Conservation (phyloP, 768 basidiomycete genomes). For the Chalciporus chontae region DNA sequence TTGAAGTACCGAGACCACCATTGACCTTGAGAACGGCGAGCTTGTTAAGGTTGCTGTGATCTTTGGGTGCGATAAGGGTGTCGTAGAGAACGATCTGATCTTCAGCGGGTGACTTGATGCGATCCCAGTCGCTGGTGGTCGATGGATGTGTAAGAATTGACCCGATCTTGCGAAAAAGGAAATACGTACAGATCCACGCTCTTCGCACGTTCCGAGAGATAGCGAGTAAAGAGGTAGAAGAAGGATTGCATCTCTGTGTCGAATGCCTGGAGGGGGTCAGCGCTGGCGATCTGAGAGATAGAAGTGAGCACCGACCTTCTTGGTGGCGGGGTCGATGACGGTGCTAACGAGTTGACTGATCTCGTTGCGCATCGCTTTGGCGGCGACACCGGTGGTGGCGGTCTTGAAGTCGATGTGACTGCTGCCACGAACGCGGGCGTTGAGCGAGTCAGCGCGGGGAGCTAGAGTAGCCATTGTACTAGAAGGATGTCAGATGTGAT, state of each 20-base stretch:
- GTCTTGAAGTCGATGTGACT: slow-evolving; percentile 95
- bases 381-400: slow-evolving; percentile 90
- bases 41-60: slow-evolving; percentile 55
- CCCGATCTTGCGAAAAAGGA: slow-evolving; percentile 10
- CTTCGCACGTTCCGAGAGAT: slow-evolving; percentile 65
- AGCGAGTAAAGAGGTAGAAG: slow-evolving; percentile 79
- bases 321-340: slow-evolving; percentile 73
- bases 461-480: slow-evolving; percentile 54
- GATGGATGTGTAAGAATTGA: slow-evolving; percentile 2
- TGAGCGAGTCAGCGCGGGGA: slow-evolving; percentile 66
- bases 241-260: slow-evolving; percentile 83
- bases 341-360: slow-evolving; percentile 88
- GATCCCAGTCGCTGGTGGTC: slow-evolving; percentile 33
- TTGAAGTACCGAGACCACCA: slow-evolving; percentile 69
- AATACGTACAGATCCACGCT: slow-evolving; percentile 62
- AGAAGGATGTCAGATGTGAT: slow-evolving; percentile 14
- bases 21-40: slow-evolving; percentile 78
- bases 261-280: slow-evolving; percentile 50
- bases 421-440: slow-evolving; percentile 68
- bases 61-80: slow-evolving; percentile 41
- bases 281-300: slow-evolving; percentile 2
- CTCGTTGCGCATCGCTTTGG: slow-evolving; percentile 98
- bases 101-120: slow-evolving; percentile 58
- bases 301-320: slow-evolving; percentile 55
- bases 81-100: slow-evolving; percentile 65